Evolutionary conservation across 768 basidiomycete genomes (phyloP).

Genomic region (Phlebiopsis gigantea): DNA sequence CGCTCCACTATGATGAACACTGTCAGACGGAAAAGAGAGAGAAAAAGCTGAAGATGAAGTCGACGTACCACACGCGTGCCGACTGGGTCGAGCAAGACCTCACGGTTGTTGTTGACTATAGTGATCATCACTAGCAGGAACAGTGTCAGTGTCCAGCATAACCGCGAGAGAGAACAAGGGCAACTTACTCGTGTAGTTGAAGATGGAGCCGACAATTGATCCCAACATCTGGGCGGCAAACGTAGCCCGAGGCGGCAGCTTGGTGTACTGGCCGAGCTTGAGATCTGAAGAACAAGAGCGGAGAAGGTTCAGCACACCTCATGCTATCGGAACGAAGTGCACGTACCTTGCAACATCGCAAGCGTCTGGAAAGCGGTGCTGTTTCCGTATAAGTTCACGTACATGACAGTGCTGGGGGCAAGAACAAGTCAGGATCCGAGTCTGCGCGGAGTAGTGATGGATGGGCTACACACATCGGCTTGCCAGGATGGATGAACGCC

Average conservation of each 20-base stretch:
- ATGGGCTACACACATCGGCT: slow-evolving; percentile 35
- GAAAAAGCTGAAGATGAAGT: too few relatives aligned
- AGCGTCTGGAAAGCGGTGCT: slow-evolving; percentile 49
- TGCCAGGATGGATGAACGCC: slow-evolving; percentile 43
- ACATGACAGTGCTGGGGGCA: slow-evolving; percentile 42
- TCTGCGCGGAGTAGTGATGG: not conserved
- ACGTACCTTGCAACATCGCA: slow-evolving; percentile 41
- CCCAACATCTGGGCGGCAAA: slow-evolving; percentile 46
- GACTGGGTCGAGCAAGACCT: slow-evolving; percentile 40
- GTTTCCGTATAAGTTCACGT: slow-evolving; percentile 50
- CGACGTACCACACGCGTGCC: slow-evolving; percentile 40
- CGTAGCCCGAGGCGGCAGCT: slow-evolving; percentile 45
- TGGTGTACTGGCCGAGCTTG: slow-evolving; percentile 51
- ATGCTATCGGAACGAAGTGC: not conserved
- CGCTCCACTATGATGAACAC: slow-evolving; percentile 38
- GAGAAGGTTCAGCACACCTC: not conserved
- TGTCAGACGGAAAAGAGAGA: not conserved
- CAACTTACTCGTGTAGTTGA: slow-evolving; percentile 43
- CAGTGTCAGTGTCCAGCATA: not conserved
- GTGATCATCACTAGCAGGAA: slow-evolving; percentile 39
- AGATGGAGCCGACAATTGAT: slow-evolving; percentile 45
- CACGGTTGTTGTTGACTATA: slow-evolving; percentile 42
- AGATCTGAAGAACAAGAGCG: slow-evolving; percentile 28
- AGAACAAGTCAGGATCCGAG: not conserved
- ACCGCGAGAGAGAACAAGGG: not conserved